Base-by-base conservation (phyloP, 305 asterid species). In the Stenogyne calaminthoides region DNA sequence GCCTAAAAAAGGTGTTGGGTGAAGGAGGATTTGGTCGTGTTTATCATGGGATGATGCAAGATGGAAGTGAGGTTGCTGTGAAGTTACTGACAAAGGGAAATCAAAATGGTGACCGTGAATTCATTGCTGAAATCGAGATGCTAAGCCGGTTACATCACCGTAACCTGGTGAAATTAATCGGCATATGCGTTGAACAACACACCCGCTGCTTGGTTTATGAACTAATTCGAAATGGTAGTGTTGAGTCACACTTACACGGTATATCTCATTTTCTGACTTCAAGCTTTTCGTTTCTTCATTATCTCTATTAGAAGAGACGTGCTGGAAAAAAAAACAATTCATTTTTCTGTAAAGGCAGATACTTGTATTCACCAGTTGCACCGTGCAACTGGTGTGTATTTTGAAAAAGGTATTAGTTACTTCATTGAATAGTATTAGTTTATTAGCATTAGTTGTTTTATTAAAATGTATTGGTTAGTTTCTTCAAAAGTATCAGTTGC, bases 1-100 rank as follows among this genome's bases (percentile, higher is more conserved):
- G 93, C 81, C 65, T 70, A 6, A 82, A 78, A 68, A 87, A 81
- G 82, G 83, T 93, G 56, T 74, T 93, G 77, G 99, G 99, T 32
- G 98, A 94, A 90, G 99, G 99, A 77, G 99, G 99, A 54, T 94
- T 94, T 82, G 99, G 99, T 39, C 92, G 98, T 47, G 99, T 94
- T 78, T 94, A 91, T 84, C 92, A 82, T 64, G 99, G 98, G 79
- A 47, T 89, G 70, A 34, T 92, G 77, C 89, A 83, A 74, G 95
- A 88, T 78, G 91, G 90, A 76, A 75, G 84, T 19, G 92, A 90
- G 68, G 92, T 87, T 67, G 99, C 99, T 51, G 93, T 91, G 74
- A 94, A 94, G 81, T 71, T 91, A 74, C 93, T 94, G 58, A 87
- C 86, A 7, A 84, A 88, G 77, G 90, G 84, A 78, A 83, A 83